Evolutionary conservation across 176 grass and related monocot species (phyloP), one percentile per base, ranked within the genome.

Genomic region (Cenchrus fungigraminus): DNA sequence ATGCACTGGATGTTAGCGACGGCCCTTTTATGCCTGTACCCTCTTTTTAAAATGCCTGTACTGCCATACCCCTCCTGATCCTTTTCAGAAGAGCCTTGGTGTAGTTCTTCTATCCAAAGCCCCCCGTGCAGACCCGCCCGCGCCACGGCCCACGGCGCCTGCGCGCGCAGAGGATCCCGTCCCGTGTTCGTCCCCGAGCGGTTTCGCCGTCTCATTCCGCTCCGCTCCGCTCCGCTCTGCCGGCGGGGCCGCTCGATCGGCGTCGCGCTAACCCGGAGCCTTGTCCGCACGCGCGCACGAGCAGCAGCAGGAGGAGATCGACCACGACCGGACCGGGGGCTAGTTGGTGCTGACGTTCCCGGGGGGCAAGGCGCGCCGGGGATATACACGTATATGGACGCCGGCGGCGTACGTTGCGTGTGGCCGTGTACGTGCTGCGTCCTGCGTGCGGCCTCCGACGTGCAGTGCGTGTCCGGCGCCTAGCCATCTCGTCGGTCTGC

Each of bases 381-480:
- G 57, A 34, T 25, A 32, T 17, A 17, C 15, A 64, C 47, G 49
- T 11, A 66, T 34, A 67, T 37, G 44, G 57, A 60, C 65, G 45
- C 14, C 22, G 66, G 12, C 29, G 28, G 55, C 19, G 84, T 19
- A 16, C 19, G 84, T 19, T 17, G 84, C 84, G 76, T 71, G 64
- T 70, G 84, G 34, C 34, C 34, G 34, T 34, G 31, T 32, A 2
- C 2, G 31, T 32, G 31, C 31, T 32, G 37, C 37, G 37, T 40
- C 3, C 74, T 3, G 40, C 55, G 74, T 60, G 83, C 83, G 13
- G 60, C 61, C 77, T 76, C 71, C 59, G 64, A 51, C 81, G 56
- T 83, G 17, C 70, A 19, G 56, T 83, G 17, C 70, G 31, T 10
- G 71, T 31, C n/a, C n/a, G 44, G 54, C 65, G 22, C 53, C 31